phyloP scores from a whole-genome alignment of 148 eudicot species.

The Talinum fruticosum region DNA sequence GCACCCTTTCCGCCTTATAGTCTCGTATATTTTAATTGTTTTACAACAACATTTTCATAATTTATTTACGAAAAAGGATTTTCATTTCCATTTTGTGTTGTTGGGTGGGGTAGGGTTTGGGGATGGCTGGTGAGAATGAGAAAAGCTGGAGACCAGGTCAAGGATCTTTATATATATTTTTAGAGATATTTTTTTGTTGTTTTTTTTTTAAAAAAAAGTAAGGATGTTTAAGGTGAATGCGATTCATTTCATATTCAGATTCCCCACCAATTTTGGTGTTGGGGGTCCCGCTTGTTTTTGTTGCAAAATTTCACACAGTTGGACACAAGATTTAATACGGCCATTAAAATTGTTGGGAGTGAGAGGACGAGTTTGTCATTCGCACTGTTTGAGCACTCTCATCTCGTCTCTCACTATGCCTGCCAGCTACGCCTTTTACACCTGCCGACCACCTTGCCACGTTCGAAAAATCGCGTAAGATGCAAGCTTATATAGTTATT shows the following conservation, averaged over 20 bases:
- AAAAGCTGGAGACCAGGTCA: conserved; percentile 41
- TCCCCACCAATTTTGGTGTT: neutral
- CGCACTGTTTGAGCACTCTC: conserved; percentile 8
- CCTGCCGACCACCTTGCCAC: neutral
- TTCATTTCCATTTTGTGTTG: too few relatives aligned
- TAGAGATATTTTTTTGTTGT: conserved; percentile 4
- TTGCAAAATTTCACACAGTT: neutral
- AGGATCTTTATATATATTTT: conserved; percentile 48
- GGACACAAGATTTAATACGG: conserved; percentile 4
- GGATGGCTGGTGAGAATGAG: conserved; percentile 33
- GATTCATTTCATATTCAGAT: neutral
- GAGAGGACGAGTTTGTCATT: neutral
- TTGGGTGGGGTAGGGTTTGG: neutral
- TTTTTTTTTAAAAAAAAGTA: too few relatives aligned
- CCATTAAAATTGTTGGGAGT: neutral
- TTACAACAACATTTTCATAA: too few relatives aligned
- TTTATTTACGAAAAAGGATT: too few relatives aligned
- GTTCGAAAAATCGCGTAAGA: too few relatives aligned
- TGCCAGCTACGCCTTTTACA: neutral
- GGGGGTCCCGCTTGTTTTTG: neutral
- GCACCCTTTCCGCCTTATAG: too few relatives aligned
- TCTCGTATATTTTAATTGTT: too few relatives aligned
- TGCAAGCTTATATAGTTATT: too few relatives aligned
- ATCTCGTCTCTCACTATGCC: too few relatives aligned
- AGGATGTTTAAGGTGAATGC: neutral